phyloP scores from a whole-genome alignment of 345 rosid species.

The Excoecaria agallocha region DNA sequence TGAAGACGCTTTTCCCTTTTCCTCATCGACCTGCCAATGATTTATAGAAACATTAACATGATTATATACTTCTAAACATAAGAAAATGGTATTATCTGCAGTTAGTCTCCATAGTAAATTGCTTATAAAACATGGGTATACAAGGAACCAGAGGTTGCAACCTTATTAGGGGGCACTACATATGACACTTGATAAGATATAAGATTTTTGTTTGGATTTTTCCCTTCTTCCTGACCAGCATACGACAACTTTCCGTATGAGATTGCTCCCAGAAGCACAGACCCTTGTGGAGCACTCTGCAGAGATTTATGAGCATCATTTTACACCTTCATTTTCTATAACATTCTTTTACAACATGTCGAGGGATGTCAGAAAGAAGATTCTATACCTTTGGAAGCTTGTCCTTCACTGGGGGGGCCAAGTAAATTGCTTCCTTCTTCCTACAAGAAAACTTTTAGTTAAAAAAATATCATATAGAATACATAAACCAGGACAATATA shows the following conservation, averaged over 20 bases:
- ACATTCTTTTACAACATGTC: neutral
- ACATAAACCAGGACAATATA: constrained; percentile 19
- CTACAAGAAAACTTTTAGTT: constrained; percentile 40
- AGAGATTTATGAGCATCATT: constrained; percentile 18
- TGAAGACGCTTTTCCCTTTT: constrained; percentile 59
- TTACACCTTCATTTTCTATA: neutral
- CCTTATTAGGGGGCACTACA: constrained; percentile 91
- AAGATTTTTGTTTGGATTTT: constrained; percentile 62
- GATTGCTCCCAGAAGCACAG: constrained; percentile 71
- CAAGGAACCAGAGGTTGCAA: constrained; percentile 19
- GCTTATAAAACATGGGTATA: neutral
- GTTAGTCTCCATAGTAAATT: neutral
- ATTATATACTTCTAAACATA: neutral
- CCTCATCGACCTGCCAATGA: constrained; percentile 63
- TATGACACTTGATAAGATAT: constrained; percentile 62
- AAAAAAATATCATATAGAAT: constrained; percentile 9
- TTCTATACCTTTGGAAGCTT: constrained; percentile 69
- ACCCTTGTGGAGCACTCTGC: constrained; percentile 82
- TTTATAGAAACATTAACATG: neutral
- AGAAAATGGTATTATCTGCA: constrained; percentile 7
- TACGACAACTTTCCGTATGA: constrained; percentile 70
- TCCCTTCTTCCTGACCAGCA: constrained; percentile 45
- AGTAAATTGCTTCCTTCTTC: constrained; percentile 78
- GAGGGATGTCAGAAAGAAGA: neutral
- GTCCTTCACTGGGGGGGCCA: constrained; percentile 79